These are phyloP conservation scores for Russula sp. DNA, from an alignment of 768 basidiomycete genomes.

Conservation along the genomic window DNA sequence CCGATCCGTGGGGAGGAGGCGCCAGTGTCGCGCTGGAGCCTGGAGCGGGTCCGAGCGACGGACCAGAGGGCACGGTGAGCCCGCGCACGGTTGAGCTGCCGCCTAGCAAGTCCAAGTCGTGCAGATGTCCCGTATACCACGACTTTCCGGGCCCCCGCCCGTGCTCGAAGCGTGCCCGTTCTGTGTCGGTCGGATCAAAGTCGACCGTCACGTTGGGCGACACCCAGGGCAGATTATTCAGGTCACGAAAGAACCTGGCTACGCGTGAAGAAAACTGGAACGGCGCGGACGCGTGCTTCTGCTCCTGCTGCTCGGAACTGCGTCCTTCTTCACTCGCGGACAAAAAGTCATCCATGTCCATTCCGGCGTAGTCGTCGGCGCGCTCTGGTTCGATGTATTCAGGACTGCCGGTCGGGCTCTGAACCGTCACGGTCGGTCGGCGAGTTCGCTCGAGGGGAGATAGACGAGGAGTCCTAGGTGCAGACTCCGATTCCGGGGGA, in stretches of 20 bases:
- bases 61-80: slow-evolving; percentile 7
- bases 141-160: slow-evolving; percentile 1
- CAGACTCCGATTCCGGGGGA: background rate
- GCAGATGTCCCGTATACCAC: slow-evolving; percentile 18
- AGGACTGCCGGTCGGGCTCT: slow-evolving; percentile 15
- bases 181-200: slow-evolving; percentile 15
- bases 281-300: background rate
- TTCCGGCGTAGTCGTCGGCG: slow-evolving; percentile 16
- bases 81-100: slow-evolving; percentile 3
- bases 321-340: too few relatives aligned
- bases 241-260: slow-evolving; percentile 18
- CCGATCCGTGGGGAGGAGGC: slow-evolving; percentile 1
- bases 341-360: slow-evolving; percentile 15
- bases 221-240: slow-evolving; percentile 20
- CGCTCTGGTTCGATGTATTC: slow-evolving; percentile 12
- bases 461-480: background rate
- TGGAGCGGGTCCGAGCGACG: background rate
- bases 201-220: slow-evolving; percentile 17
- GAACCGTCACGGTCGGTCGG: slow-evolving; percentile 17
- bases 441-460: background rate
- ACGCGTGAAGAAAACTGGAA: slow-evolving; percentile 18
- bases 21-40: slow-evolving; percentile 16
- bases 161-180: slow-evolving; percentile 6
- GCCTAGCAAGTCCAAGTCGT: slow-evolving; percentile 14
- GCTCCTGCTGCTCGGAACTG: background rate